Percentiles rank a stretch among this genome's conserved stretches.
Evolutionary conservation across 78 protist genomes (phyloP).

Genomic region (Andalucia godoyi): DNA sequence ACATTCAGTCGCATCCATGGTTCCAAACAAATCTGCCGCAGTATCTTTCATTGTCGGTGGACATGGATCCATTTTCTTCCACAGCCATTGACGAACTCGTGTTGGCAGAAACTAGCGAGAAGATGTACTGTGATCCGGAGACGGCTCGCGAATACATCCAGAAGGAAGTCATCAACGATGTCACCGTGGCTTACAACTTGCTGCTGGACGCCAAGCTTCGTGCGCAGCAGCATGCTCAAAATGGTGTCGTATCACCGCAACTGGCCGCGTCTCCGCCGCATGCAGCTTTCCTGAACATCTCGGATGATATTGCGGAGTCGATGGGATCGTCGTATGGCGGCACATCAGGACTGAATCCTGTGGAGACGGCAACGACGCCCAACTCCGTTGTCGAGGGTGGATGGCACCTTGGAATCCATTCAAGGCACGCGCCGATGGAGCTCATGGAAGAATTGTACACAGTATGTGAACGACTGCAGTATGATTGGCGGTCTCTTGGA

Average conservation of each 20-base stretch:
- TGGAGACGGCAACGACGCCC: background rate
- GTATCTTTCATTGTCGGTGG: constrained; percentile 25
- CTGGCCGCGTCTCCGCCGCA: no score
- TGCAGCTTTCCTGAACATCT: background rate
- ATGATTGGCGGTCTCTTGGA: constrained; percentile 1
- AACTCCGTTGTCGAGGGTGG: background rate
- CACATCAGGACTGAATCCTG: no score
- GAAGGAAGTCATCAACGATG: no score
- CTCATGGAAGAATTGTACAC: constrained; percentile 5
- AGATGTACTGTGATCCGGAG: no score
- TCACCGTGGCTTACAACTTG: no score
- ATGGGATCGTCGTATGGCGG: no score
- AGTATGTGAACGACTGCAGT: no score
- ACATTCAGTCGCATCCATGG: constrained; percentile 80
- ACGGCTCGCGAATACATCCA: no score
- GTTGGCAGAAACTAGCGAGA: no score
- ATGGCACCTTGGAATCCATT: background rate
- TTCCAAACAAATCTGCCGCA: constrained; percentile 54
- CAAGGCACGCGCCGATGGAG: background rate
- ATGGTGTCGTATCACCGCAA: background rate
- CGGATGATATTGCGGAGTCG: background rate
- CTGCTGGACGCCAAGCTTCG: background rate
- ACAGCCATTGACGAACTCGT: no score
- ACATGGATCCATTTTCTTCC: no score
- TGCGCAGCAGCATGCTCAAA: background rate